Percentiles rank a stretch among this genome's conserved stretches.
Conservation (phyloP, 2,329 filamentous ascomycete species). For the Cladorrhinum sp. region DNA sequence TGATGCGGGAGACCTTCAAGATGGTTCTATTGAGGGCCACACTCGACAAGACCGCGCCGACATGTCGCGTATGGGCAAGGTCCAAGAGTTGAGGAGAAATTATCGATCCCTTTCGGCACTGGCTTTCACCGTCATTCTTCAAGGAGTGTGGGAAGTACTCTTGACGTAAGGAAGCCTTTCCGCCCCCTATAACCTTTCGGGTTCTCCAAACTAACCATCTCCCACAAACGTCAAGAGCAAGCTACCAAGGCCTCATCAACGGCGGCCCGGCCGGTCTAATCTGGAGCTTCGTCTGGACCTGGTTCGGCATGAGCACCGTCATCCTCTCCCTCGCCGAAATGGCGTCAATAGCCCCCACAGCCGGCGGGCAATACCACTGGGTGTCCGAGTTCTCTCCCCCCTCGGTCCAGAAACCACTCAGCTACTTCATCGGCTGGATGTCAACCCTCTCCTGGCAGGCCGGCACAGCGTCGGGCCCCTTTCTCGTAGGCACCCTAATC, state of each 20-base stretch:
- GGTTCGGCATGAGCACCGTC: conserved; percentile 2
- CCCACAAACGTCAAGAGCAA: neutral
- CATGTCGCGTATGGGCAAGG: conserved; percentile 5
- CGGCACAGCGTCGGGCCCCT: neutral
- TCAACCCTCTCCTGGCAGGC: conserved; percentile 2
- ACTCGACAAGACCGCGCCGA: neutral
- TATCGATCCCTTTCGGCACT: neutral
- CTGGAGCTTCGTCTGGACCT: neutral
- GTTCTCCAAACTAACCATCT: no score
- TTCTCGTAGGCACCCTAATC: neutral
- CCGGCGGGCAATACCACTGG: conserved; percentile 6
- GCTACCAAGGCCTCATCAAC: conserved; percentile 1
- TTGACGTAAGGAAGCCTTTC: neutral
- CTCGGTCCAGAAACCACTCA: neutral
- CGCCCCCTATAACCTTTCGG: no score
- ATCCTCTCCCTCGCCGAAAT: neutral
- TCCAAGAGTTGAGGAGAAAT: neutral
- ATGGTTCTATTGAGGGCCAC: neutral
- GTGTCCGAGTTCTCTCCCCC: neutral
- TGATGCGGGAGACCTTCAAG: neutral
- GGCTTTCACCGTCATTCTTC: neutral
- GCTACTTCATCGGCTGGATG: conserved; percentile 4
- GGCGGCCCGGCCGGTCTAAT: conserved; percentile 1
- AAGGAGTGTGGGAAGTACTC: neutral
- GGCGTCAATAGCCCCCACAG: conserved; percentile 1